Conservation (phyloP, 1,284 basidiomycete genomes). For the Leccinum brunneo-olivaceum region DNA sequence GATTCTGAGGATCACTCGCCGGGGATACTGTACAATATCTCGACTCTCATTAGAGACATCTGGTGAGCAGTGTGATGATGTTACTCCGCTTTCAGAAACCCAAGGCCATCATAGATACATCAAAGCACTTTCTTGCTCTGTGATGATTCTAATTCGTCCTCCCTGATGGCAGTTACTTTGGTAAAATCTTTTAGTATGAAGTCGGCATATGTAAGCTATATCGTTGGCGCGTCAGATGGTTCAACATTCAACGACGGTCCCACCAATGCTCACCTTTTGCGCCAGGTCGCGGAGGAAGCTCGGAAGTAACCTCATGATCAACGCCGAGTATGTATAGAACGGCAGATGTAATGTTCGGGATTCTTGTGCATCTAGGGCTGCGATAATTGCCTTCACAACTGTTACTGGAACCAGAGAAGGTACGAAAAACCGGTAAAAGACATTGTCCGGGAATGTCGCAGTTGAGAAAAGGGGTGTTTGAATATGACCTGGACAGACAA, state of each 20-base stretch:
- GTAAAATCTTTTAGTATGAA: conserved; percentile 40
- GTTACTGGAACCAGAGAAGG: conserved; percentile 68
- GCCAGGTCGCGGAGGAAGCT: conserved; percentile 66
- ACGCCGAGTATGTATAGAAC: conserved; percentile 59
- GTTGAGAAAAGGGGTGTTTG: conserved; percentile 69
- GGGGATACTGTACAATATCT: neutral
- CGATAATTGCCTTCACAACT: conserved; percentile 76
- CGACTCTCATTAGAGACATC: neutral
- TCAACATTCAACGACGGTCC: neutral
- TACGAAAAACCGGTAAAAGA: conserved; percentile 63
- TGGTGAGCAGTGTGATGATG: neutral
- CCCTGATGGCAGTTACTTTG: conserved; percentile 41
- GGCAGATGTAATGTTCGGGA: conserved; percentile 68
- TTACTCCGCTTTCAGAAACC: conserved; percentile 1
- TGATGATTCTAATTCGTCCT: conserved; percentile 32
- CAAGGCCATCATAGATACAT: neutral
- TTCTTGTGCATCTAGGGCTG: conserved; percentile 71
- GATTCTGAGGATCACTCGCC: too few species aligned
- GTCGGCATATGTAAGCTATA: conserved; percentile 43
- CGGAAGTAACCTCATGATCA: conserved; percentile 52
- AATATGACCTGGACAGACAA: conserved; percentile 73
- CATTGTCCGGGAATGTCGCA: conserved; percentile 43
- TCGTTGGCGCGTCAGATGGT: conserved; percentile 9
- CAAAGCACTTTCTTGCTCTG: conserved; percentile 14
- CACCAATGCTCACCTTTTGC: conserved; percentile 52